These are phyloP conservation scores for Peribolospora kevripleyi DNA, from an alignment of 768 basidiomycete genomes.

Conservation along the genomic window DNA sequence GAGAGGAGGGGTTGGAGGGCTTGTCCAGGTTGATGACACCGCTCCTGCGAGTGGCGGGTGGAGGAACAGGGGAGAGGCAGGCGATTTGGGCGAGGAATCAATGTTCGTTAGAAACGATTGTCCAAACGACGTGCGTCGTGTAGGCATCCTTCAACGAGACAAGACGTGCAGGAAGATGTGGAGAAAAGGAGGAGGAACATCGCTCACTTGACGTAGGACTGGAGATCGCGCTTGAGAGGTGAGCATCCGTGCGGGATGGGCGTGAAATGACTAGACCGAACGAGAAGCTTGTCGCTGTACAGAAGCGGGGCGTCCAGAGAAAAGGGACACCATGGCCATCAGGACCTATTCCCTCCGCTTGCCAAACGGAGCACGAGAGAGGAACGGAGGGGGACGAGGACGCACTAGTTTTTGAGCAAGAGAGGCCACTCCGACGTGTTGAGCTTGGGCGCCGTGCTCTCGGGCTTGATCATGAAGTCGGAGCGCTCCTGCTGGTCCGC, in stretches of 20 bases:
- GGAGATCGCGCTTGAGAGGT: slow-evolving; percentile 83
- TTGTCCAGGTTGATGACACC: slow-evolving; percentile 99
- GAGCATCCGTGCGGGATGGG: slow-evolving; percentile 85
- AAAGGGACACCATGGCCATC: neutral
- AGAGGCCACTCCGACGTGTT: slow-evolving; percentile 97
- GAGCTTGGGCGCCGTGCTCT: slow-evolving; percentile 37
- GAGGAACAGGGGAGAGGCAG: neutral
- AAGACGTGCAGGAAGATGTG: neutral
- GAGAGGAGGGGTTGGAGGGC: slow-evolving; percentile 80
- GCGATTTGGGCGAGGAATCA: neutral
- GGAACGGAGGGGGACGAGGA: slow-evolving; percentile 3
- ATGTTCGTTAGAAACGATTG: neutral
- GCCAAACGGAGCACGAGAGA: neutral
- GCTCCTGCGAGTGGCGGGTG: slow-evolving; percentile 33
- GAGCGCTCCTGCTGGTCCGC: slow-evolving; percentile 36
- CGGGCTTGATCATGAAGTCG: slow-evolving; percentile 56
- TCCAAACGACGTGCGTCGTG: too few relatives aligned
- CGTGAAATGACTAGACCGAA: slow-evolving; percentile 90
- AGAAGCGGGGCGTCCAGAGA: neutral
- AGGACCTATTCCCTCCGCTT: neutral
- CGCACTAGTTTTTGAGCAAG: slow-evolving; percentile 73
- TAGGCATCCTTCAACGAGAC: neutral
- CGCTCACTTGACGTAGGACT: slow-evolving; percentile 61
- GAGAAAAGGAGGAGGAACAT: neutral
- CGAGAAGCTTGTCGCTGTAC: slow-evolving; percentile 28